Evolutionary conservation across 1,284 basidiomycete genomes (phyloP).

Genomic region (Phylloporus gajari): DNA sequence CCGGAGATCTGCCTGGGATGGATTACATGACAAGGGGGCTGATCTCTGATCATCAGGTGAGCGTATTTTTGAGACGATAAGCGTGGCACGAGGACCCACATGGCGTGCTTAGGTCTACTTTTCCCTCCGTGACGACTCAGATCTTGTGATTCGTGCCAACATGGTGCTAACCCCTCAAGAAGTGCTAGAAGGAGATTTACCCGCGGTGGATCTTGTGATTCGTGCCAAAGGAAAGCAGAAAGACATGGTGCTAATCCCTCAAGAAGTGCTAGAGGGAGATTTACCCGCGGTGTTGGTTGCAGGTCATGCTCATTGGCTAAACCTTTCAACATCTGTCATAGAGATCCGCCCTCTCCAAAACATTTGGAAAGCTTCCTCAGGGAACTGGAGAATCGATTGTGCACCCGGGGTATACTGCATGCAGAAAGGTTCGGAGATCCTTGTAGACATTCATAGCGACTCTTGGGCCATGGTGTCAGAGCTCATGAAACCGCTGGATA

Average conservation of each 20-base stretch:
- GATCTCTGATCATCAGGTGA: not conserved
- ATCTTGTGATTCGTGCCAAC: slow-evolving; percentile 2
- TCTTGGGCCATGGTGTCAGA: slow-evolving; percentile 1
- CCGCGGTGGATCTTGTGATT: too few relatives aligned
- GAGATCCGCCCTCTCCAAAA: not conserved
- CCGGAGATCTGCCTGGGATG: slow-evolving; percentile 1
- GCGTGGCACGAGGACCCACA: not conserved
- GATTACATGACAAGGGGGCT: not conserved
- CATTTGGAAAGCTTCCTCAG: not conserved
- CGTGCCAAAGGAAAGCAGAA: too few relatives aligned
- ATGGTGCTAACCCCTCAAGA: not conserved
- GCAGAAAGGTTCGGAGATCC: not conserved
- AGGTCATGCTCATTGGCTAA: not conserved
- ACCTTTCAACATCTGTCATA: not conserved
- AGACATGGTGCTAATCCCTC: too few relatives aligned
- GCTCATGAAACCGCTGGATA: slow-evolving; percentile 43
- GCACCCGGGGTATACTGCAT: not conserved
- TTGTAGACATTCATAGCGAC: slow-evolving; percentile 3
- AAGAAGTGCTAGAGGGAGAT: too few relatives aligned
- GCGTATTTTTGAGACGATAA: not conserved
- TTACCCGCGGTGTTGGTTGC: not conserved
- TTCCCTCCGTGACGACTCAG: not conserved
- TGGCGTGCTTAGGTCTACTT: not conserved
- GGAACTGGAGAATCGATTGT: slow-evolving; percentile 2
- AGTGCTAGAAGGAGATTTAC: not conserved